phyloP scores from a whole-genome alignment of 169 alveolate genomes.

The Cyclospora cayetanensis region DNA sequence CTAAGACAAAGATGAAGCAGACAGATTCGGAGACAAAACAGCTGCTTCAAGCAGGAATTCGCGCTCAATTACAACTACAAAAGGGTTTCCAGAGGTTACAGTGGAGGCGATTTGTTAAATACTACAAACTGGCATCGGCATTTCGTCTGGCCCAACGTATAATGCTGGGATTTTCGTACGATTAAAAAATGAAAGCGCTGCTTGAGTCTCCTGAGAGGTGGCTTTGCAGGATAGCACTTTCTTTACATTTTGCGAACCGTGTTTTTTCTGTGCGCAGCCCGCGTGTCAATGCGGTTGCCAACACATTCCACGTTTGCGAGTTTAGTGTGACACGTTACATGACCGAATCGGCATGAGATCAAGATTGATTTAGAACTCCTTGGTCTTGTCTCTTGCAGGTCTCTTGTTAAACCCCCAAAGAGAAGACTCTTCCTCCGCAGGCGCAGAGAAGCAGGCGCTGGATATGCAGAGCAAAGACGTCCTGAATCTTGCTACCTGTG shows the following conservation, averaged over 20 bases:
- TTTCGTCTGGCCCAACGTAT: constrained; percentile 36
- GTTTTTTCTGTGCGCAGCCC: too few species aligned
- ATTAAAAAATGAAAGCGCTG: too few species aligned
- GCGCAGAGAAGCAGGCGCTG: not conserved
- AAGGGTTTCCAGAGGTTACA: constrained; percentile 7
- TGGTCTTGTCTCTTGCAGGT: not conserved
- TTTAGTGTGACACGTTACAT: not conserved
- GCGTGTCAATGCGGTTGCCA: too few species aligned
- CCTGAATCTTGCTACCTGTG: not conserved
- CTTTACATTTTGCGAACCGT: too few species aligned
- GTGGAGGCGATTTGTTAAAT: not conserved
- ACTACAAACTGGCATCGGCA: constrained; percentile 24
- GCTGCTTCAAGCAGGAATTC: not conserved
- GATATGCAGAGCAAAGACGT: not conserved
- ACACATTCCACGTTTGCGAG: too few species aligned
- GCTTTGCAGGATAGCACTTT: too few species aligned
- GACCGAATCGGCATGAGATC: constrained; percentile 19
- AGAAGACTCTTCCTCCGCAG: not conserved
- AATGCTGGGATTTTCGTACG: not conserved
- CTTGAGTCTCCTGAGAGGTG: too few species aligned
- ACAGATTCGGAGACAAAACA: constrained; percentile 5
- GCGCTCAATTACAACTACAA: constrained; percentile 14
- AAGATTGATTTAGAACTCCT: not conserved
- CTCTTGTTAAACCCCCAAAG: not conserved
- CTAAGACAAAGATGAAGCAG: not conserved